Base-by-base conservation (phyloP, 1,284 basidiomycete species). In the Ceratobasidium theobromae region DNA sequence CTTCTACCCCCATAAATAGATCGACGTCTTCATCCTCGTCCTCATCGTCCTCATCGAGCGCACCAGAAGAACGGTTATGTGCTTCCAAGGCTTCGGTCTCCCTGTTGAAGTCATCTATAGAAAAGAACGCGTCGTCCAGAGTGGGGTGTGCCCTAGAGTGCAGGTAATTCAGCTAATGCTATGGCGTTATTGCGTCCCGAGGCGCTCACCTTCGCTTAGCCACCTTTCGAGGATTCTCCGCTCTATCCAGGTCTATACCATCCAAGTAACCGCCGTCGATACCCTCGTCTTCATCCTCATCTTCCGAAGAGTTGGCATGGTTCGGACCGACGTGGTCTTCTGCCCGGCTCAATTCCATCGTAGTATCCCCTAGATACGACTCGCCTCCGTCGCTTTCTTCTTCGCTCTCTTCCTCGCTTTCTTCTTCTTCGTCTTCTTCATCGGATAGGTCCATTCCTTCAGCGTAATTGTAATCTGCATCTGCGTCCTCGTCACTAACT, bases 81-180 rank as follows among this genome's bases (percentile, higher is more conserved):
- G 87, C 86, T 77, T 97, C 94, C 5, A 87, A 84, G 71, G 85
- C 86, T 75, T 92, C 90, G 1, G 90, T 90, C 76, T 94, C 86
- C 3, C 87, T 84, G 74, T 98, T 97, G 80, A 99, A 98, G 23
- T 86, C 82, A 64, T 87, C 86, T 65, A 98, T 84, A 65, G 91
- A 86, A 77, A 99, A 99, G 79, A 99, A 98, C 27, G 83, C 86
- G 75, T 98, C 96, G 76, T 98, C 90, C n/a, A 98, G 83, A 52
- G 83, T 84, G 4, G 86, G 81, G 70, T 86, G 81, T 4, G 58
- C 40, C 27, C 67, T 46, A 30, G 3, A 27, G 12, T n/a, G 27
- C 11, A 64, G 4, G 12, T 43, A n/a, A 25, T 30, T 53, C 38
- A 66, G 33, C 9, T 11, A 45, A 45, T 9, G 6, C n/a, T 33